These are phyloP conservation scores for Leccinum angustisporum DNA, from an alignment of 1,284 basidiomycete genomes.

Conservation along the genomic window DNA sequence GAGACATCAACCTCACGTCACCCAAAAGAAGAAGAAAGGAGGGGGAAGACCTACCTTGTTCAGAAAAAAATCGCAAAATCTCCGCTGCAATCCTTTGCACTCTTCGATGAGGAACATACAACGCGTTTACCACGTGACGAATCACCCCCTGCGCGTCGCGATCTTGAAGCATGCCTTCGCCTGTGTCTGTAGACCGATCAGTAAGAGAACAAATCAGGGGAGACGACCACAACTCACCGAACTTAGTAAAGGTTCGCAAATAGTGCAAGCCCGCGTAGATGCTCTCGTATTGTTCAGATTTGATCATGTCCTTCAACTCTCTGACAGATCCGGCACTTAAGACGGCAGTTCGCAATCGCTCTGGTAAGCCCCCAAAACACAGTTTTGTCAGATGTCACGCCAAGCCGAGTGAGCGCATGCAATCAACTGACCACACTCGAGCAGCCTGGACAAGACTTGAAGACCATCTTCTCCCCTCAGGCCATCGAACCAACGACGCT, in stretches of 20 bases:
- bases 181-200: background rate
- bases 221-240: constrained; percentile 14
- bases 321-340: constrained; percentile 16
- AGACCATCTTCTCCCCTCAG: constrained; percentile 29
- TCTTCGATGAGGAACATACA: constrained; percentile 15
- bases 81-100: constrained; percentile 12
- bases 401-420: background rate
- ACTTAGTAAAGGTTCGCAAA: constrained; percentile 14
- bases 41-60: constrained; percentile 4
- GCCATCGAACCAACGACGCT: constrained; percentile 30
- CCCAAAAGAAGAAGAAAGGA: background rate
- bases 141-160: constrained; percentile 11
- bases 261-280: constrained; percentile 27
- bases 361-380: constrained; percentile 4
- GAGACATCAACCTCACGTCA: background rate
- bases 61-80: constrained; percentile 13
- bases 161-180: background rate
- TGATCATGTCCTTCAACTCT: constrained; percentile 18
- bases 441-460: constrained; percentile 17
- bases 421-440: constrained; percentile 21
- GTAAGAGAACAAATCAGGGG: background rate
- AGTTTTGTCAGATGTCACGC: background rate
- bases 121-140: constrained; percentile 15
- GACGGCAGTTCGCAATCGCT: constrained; percentile 14
- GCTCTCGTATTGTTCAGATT: constrained; percentile 2